Percentiles rank a stretch among this genome's conserved stretches.
These are phyloP conservation scores for Mycocentrospora acerina DNA, from an alignment of 2,329 filamentous ascomycete species.

Conservation along the genomic window DNA sequence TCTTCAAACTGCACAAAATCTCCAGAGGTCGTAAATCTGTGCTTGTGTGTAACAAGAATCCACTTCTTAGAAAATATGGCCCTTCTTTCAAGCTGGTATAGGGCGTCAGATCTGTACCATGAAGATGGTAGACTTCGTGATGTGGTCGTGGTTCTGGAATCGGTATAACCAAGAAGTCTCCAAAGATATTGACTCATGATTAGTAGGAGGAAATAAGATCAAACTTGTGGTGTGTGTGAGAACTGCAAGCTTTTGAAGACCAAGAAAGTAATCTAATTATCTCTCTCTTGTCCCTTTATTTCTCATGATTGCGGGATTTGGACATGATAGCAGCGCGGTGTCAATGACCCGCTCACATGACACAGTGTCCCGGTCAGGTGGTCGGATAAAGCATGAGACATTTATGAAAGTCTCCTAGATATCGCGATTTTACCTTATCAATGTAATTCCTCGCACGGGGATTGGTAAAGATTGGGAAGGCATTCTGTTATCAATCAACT, in stretches of 20 bases:
- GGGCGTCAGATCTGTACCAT: constrained; percentile 2
- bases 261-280: too few species aligned
- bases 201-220: background rate
- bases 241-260: too few species aligned
- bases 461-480: too few species aligned
- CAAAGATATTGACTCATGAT: constrained; percentile 4
- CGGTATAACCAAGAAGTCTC: constrained; percentile 1
- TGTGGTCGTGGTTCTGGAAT: background rate
- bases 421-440: too few species aligned
- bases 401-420: too few species aligned
- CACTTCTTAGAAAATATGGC: constrained; percentile 47
- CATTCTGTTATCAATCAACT: too few species aligned
- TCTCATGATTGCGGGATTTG: background rate
- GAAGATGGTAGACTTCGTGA: constrained; percentile 1
- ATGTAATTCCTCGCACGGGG: too few species aligned
- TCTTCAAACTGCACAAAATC: constrained; percentile 24
- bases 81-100: constrained; percentile 49
- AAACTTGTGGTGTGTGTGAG: too few species aligned
- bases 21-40: constrained; percentile 20
- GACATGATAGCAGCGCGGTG: background rate
- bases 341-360: background rate
- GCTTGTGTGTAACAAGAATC: constrained; percentile 40
- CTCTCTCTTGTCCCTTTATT: background rate
- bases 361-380: background rate
- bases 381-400: background rate